Evolutionary conservation across 75 land plant species (phyloP), one percentile per base, ranked within the genome.

Genomic region (Isoetes taiwanensis): DNA sequence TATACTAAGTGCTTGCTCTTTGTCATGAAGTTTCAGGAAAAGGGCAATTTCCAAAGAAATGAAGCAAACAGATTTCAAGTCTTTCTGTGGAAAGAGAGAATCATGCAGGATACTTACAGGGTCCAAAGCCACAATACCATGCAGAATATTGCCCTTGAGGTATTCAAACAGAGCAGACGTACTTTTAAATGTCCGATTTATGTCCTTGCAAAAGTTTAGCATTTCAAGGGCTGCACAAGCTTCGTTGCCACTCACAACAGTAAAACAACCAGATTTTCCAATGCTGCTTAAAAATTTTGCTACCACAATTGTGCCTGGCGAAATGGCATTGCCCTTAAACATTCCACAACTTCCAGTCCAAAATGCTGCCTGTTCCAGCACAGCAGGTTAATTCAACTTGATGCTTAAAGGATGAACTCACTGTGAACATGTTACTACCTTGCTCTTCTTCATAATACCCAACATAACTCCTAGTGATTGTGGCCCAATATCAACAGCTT

Each of bases 101-200:
- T 32, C 9, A 33, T 20, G 28, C 17, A 31, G 43, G 14, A 30
- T 25, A 61, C 80, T 43, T 78, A 85, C 90, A 59, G 59, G 72
- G 65, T 85, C 90, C 27, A 85, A 65, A 43, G 84, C 81, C 35
- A 76, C 62, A 30, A 81, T 60, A 9, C 70, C 90, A n/a, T 79
- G 79, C 43, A 85, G 70, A n/a, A 37, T 70, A 34, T 52, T 57
- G 62, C 81, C 77, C 67, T 72, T 81, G 23, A 85, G 70, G 63
- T 73, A 62, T 28, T 71, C 77, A 81, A 78, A 80, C 2, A 78
- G 54, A 46, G 64, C 79, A 56, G 85, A 54, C 37, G 68, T 79
- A 63, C 63, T 66, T 37, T 52, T 48, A 42, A 71, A 35, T 30
- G 66, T 50, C 39, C 64, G 58, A 56, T 48, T 63, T 30, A 14